Evolutionary conservation across 306 rosid species (phyloP).

Genomic region (Calophaca sinica): DNA sequence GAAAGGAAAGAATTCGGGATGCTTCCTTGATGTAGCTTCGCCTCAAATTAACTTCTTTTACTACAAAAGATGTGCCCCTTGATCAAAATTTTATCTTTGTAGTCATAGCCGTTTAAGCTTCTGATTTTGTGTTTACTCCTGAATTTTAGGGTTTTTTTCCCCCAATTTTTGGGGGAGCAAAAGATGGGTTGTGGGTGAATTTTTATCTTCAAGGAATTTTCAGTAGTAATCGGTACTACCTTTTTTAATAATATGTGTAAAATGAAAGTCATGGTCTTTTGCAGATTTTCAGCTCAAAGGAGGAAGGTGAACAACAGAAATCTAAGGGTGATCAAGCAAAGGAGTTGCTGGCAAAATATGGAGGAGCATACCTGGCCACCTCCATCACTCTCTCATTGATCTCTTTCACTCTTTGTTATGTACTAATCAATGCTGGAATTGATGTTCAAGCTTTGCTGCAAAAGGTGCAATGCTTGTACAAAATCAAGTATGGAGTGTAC

Average conservation of each 20-base stretch:
- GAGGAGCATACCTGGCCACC: constrained; percentile 91
- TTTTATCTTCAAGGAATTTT: constrained; percentile 37
- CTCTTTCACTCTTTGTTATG: constrained; percentile 79
- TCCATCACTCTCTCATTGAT: constrained; percentile 84
- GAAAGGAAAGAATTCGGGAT: neutral
- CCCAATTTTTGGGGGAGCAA: constrained; percentile 11
- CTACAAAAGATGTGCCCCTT: constrained; percentile 20
- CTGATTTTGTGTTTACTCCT: constrained; percentile 18
- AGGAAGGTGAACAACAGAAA: constrained; percentile 64
- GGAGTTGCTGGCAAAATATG: constrained; percentile 89
- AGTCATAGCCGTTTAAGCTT: neutral
- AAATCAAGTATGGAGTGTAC: constrained; percentile 21
- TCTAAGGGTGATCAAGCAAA: constrained; percentile 91
- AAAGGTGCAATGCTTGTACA: constrained; percentile 58
- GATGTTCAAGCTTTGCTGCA: constrained; percentile 83
- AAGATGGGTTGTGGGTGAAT: constrained; percentile 15
- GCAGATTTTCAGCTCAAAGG: constrained; percentile 91
- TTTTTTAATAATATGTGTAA: neutral
- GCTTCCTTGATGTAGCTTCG: too few species aligned
- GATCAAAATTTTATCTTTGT: neutral
- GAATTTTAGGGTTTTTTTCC: constrained; percentile 30
- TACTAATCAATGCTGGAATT: constrained; percentile 69
- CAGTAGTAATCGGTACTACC: neutral
- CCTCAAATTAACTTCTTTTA: neutral
- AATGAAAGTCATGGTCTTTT: constrained; percentile 29